Evolutionary conservation across 2,329 filamentous ascomycete species (phyloP), one percentile per base, ranked within the genome.

Genomic region (Mariannaea sp.): DNA sequence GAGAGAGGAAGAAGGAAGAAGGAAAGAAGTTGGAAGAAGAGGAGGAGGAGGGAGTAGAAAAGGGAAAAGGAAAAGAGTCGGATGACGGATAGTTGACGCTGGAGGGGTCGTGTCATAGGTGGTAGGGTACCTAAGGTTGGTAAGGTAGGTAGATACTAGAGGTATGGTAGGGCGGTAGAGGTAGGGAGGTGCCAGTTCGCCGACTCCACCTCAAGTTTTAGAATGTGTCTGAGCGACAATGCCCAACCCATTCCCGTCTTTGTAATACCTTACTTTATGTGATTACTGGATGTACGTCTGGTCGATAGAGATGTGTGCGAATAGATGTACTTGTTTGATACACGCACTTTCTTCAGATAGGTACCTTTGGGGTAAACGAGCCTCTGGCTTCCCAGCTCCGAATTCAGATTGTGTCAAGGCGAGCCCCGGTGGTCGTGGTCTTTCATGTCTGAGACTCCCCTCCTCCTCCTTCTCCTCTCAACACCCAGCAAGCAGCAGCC

Each of bases 81-180:
- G 60, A 58, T 60, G 59, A 65, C 51, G 64, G 59, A 65, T 55
- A 65, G 58, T 60, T 53, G 59, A 55, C 33, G 55, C 45, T 65
- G 62, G 69, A 70, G 68, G 69, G 68, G 69, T 69, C 67, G 64
- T 69, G 67, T 67, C 65, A 68, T 68, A n/a, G n/a, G n/a, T n/a
- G n/a, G 22, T 24, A 24, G 5, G 8, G 67, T 63, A 66, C 55
- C 57, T 60, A 65, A 61, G n/a, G n/a, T n/a, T n/a, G n/a, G n/a
- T n/a, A n/a, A n/a, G n/a, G n/a, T n/a, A n/a, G n/a, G n/a, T n/a
- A n/a, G n/a, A n/a, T n/a, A n/a, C n/a, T n/a, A n/a, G n/a, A n/a
- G n/a, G n/a, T n/a, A n/a, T n/a, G n/a, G n/a, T n/a, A n/a, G n/a
- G n/a, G n/a, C n/a, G n/a, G n/a, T n/a, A n/a, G n/a, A n/a, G n/a